Percentiles rank a stretch among this genome's conserved stretches.
Evolutionary conservation across 1,284 basidiomycete genomes (phyloP).

Genomic region (Cutaneotrichosporon cutaneum): DNA sequence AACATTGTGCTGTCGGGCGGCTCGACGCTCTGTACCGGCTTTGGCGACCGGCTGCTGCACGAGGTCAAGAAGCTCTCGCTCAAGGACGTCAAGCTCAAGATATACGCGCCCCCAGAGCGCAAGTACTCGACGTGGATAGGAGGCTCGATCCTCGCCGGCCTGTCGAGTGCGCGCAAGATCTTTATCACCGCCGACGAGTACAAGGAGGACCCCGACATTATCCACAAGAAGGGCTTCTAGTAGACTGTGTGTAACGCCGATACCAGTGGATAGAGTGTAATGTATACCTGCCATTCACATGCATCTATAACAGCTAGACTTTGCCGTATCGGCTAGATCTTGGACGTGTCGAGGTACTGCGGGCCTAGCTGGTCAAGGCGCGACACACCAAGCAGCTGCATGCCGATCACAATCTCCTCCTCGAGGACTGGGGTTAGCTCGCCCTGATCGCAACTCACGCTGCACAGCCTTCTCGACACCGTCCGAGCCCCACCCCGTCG

Average conservation of each 20-base stretch:
- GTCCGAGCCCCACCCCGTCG: constrained; percentile 77
- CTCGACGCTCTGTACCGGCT: constrained; percentile 90
- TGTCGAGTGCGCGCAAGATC: constrained; percentile 99
- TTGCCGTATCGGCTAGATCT: constrained; percentile 18
- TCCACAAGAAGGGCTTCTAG: constrained; percentile 62
- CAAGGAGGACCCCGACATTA: constrained; percentile 97
- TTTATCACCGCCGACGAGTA: constrained; percentile 99
- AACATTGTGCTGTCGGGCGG: constrained; percentile 97
- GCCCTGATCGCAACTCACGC: constrained; percentile 33
- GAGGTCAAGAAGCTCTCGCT: constrained; percentile 96
- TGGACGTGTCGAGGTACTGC: constrained; percentile 37
- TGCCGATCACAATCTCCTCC: constrained; percentile 73
- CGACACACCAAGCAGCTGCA: constrained; percentile 72
- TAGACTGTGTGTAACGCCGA: constrained; percentile 9
- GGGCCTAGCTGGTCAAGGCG: constrained; percentile 55
- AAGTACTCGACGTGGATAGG: constrained; percentile 98
- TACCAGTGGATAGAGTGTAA: constrained; percentile 4
- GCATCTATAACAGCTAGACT: neutral
- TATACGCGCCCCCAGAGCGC: constrained; percentile 98
- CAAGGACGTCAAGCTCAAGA: constrained; percentile 98
- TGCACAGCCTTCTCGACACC: constrained; percentile 69
- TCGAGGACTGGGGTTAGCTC: constrained; percentile 59
- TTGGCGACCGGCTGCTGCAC: constrained; percentile 90
- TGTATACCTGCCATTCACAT: constrained; percentile 1
- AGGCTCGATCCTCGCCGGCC: constrained; percentile 88